Evolutionary conservation across 257 asterid species (phyloP).

Genomic region (Capsicum rhomboideum): DNA sequence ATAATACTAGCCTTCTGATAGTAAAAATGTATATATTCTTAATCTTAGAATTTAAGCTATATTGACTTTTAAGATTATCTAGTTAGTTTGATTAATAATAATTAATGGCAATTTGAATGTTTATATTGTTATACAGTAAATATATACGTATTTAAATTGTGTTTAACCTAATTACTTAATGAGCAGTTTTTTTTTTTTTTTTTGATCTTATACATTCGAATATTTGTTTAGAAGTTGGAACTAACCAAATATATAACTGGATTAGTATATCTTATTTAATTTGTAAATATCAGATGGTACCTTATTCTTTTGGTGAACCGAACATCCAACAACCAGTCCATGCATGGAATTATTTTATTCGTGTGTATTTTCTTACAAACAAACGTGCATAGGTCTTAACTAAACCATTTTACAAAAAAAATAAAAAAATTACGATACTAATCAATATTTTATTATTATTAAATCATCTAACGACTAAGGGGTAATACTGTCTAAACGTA

Average conservation of each 20-base stretch:
- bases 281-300: background rate
- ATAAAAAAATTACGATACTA: background rate
- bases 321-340: background rate
- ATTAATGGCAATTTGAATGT: background rate
- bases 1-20: background rate
- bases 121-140: no score
- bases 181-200: no score
- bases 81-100: background rate
- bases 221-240: no score
- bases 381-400: background rate
- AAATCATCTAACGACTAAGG: background rate
- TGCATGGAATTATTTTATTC: background rate
- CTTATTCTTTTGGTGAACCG: background rate
- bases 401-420: background rate
- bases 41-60: background rate
- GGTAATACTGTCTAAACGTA: background rate
- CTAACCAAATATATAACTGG: background rate
- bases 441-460: background rate
- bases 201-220: no score
- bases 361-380: no score
- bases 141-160: no score
- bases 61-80: background rate
- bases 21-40: background rate
- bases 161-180: no score
- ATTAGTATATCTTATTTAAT: background rate